A percentile compares a stretch with the other conserved stretches of the same genome.
Conservation (phyloP, 176 grass and related monocot genomes). For the Paspalum notatum region DNA sequence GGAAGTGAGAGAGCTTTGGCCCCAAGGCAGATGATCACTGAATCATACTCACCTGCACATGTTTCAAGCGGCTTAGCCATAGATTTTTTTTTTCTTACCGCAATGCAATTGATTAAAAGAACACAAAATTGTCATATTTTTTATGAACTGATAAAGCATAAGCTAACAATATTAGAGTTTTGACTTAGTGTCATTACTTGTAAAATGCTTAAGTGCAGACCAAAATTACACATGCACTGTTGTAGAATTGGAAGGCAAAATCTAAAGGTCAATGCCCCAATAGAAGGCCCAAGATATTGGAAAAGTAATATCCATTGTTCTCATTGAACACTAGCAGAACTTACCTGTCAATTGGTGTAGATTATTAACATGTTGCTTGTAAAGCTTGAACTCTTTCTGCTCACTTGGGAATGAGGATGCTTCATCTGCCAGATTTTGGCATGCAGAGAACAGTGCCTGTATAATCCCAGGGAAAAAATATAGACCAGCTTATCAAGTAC, state of each 20-base stretch:
- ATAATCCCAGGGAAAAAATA: constrained; percentile 21
- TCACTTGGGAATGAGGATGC: constrained; percentile 36
- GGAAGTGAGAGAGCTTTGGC: constrained; percentile 67
- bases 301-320: neutral
- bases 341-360: constrained; percentile 72
- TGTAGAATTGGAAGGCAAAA: neutral
- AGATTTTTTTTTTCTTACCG: too few relatives aligned
- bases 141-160: neutral
- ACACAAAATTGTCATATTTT: neutral
- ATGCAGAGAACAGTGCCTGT: constrained; percentile 79
- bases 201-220: neutral
- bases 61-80: neutral
- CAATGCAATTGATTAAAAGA: neutral
- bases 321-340: neutral
- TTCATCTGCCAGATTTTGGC: constrained; percentile 63
- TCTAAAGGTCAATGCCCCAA: neutral
- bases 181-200: neutral
- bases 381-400: constrained; percentile 57
- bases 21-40: constrained; percentile 86
- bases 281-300: neutral
- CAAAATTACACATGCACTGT: neutral
- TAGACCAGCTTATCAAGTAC: neutral
- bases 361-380: constrained; percentile 55
- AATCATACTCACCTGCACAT: constrained; percentile 85
- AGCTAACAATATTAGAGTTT: neutral